Conservation (phyloP, 2,329 filamentous ascomycete species). For the Colletotrichum spaethianum region DNA sequence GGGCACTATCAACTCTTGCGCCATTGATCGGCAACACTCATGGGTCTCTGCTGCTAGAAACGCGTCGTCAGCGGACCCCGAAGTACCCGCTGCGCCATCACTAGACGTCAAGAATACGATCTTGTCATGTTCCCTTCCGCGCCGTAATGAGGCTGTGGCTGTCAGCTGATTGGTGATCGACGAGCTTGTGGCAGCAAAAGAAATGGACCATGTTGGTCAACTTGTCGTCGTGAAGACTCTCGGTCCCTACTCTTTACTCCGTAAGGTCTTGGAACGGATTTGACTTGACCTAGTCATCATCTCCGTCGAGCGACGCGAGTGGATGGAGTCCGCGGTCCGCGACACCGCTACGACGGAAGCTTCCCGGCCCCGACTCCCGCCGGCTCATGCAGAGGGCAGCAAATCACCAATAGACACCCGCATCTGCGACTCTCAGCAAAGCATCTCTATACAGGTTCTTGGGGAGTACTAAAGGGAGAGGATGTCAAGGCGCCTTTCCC, state of each 20-base stretch:
- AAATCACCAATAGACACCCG: neutral
- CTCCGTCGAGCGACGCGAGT: neutral
- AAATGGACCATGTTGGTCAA: neutral
- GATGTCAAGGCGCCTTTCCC: slow-evolving; percentile 12
- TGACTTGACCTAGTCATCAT: slow-evolving; percentile 7
- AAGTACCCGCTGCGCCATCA: neutral
- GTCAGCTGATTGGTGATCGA: neutral
- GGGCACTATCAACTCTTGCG: neutral
- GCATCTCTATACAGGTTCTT: neutral
- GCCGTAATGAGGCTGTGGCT: neutral
- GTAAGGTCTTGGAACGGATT: neutral
- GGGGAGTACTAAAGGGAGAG: neutral
- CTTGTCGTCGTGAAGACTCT: no score
- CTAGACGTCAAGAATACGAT: neutral
- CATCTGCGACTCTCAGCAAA: neutral
- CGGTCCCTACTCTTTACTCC: neutral
- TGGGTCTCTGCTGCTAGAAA: neutral
- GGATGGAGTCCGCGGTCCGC: slow-evolving; percentile 12
- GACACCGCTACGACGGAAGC: slow-evolving; percentile 13
- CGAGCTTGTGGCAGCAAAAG: neutral
- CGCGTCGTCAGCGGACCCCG: neutral
- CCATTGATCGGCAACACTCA: neutral
- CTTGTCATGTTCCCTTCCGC: neutral
- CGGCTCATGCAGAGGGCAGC: slow-evolving; percentile 10
- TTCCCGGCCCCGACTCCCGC: slow-evolving; percentile 9